phyloP scores from a whole-genome alignment of 106 monocot species.

The Allium sativum region DNA sequence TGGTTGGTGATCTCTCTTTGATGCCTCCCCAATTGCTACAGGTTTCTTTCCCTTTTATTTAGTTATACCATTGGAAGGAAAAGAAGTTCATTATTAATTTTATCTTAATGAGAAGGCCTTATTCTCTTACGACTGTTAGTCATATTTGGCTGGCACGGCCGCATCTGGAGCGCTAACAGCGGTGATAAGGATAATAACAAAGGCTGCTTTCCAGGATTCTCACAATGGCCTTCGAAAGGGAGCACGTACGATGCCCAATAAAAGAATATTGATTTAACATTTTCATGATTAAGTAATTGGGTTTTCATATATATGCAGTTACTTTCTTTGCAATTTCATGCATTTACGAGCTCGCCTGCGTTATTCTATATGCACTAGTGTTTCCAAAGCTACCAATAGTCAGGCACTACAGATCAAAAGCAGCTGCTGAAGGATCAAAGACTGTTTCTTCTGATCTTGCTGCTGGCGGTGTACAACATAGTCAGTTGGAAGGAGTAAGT shows the following conservation, averaged over 20 bases:
- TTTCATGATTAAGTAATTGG: no score
- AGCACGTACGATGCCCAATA: no score
- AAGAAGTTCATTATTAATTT: no score
- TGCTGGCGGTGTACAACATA: conserved; percentile 45
- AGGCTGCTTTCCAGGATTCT: conserved; percentile 28
- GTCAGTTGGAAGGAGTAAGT: conserved; percentile 12
- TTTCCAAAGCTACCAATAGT: conserved; percentile 17
- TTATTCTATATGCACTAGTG: conserved; percentile 66
- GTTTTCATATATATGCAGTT: conserved; percentile 22
- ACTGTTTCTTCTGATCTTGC: conserved; percentile 73
- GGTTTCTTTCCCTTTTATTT: no score
- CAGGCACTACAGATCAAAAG: conserved; percentile 47
- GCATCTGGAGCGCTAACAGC: conserved; percentile 44
- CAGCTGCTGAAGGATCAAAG: conserved; percentile 56
- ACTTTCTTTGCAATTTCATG: conserved; percentile 42
- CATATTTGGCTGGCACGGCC: conserved; percentile 48
- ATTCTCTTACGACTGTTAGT: conserved; percentile 8
- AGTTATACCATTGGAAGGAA: no score
- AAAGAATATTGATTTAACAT: no score
- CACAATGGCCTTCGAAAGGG: no score
- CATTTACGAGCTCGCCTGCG: conserved; percentile 59
- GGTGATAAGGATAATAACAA: conserved; percentile 41
- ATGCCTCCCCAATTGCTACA: no score
- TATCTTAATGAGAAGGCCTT: no score
- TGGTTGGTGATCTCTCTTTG: no score